Base-by-base conservation (phyloP, 225 moss, liverwort and hornwort species). In the Lunularia cruciata region DNA sequence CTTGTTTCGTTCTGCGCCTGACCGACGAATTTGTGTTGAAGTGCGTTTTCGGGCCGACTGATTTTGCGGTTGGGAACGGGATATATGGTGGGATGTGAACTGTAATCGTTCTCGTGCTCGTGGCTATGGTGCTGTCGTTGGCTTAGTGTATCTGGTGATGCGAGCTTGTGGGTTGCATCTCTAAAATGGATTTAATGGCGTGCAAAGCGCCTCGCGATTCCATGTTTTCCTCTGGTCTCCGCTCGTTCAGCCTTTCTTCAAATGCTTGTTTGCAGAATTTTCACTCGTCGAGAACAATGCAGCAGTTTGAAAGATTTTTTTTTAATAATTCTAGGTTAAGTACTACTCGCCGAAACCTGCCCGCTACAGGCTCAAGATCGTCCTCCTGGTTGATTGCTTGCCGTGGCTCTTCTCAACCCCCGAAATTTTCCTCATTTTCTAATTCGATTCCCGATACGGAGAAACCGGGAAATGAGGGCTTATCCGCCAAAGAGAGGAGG, bases 401-500 rank as follows among this genome's bases (percentile, higher is more conserved):
- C 25, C 58, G 65, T 46, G 36, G 66, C 62, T 43, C 60, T 19
- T 34, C 25, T 51, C 51, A 64, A 49, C 40, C 65, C 2, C 53
- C 64, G 11, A 71, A 68, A 8, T 31, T 67, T 18, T 34, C 59
- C 3, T 68, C 35, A 16, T 67, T 71, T 30, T 57, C 63, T 46
- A 59, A 16, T 53, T 31, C 52, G 1, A 38, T 28, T 43, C n/a
- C 33, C 18, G 5, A 43, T 15, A 27, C 27, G 6, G 20, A 51
- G 13, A 68, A 25, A 27, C 39, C 33, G 10, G 23, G 20, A 8
- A 3, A 1, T 4, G 68, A 67, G 31, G 33, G 37, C 40, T 72
- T 83, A 67, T 78, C 82, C 1, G 82, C 92, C 1, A 92, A 73
- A 75, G 98, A 98, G 79, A 87, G 93, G 72, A 84, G 98, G 49